phyloP scores from a whole-genome alignment of 2,329 filamentous ascomycete species.

The Fusarium brevicatenulatum region DNA sequence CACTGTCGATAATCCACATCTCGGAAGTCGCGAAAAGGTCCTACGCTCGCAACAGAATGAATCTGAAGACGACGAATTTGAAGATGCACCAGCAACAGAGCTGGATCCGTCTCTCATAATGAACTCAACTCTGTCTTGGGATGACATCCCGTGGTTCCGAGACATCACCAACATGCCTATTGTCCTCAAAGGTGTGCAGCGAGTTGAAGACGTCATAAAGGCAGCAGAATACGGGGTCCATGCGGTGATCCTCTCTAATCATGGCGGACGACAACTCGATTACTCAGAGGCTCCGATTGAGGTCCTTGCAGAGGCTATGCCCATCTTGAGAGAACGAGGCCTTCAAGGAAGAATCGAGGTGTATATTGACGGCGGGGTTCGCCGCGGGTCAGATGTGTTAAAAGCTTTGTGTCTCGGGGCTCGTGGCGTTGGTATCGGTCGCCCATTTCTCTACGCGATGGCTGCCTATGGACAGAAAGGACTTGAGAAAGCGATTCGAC shows the following conservation, averaged over 20 bases:
- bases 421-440: conserved; percentile 88
- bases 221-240: conserved; percentile 82
- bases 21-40: conserved; percentile 23
- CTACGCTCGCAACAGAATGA: background rate
- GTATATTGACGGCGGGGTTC: conserved; percentile 88
- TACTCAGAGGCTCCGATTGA: conserved; percentile 88
- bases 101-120: conserved; percentile 25
- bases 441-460: conserved; percentile 96
- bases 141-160: conserved; percentile 91
- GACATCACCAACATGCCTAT: conserved; percentile 92
- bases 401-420: conserved; percentile 94
- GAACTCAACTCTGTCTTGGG: conserved; percentile 87
- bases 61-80: background rate
- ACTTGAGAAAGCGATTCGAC: conserved; percentile 90
- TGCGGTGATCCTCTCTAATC: conserved; percentile 93
- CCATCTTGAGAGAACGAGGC: conserved; percentile 76
- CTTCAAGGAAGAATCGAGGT: conserved; percentile 82
- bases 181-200: conserved; percentile 92
- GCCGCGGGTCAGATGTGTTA: conserved; percentile 89
- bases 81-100: conserved; percentile 21
- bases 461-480: conserved; percentile 85
- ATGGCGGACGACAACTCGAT: conserved; percentile 93
- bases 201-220: conserved; percentile 89
- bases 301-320: conserved; percentile 90
- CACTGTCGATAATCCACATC: conserved; percentile 21